These are phyloP conservation scores for Anthostomella pinea DNA, from an alignment of 2,329 filamentous ascomycete species.

Conservation along the genomic window DNA sequence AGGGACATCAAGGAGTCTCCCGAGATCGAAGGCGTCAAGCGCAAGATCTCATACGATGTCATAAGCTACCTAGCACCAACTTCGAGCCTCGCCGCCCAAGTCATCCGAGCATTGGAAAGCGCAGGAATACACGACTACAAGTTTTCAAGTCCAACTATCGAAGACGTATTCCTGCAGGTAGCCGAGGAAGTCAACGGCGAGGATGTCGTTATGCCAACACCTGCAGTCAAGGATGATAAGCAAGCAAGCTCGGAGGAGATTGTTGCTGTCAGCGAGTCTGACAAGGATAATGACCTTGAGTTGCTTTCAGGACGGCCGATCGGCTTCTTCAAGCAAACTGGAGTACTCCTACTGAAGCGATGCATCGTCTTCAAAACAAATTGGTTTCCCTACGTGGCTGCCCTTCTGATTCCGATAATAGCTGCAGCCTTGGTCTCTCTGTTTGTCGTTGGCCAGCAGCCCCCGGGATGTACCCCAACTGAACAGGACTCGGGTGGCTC, in stretches of 20 bases:
- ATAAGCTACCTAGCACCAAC: conserved; percentile 69
- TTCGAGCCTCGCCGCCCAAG: conserved; percentile 66
- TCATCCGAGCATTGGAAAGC: conserved; percentile 67
- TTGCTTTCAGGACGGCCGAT: conserved; percentile 69
- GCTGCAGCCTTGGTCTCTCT: conserved; percentile 77
- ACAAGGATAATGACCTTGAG: conserved; percentile 44
- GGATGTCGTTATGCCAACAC: conserved; percentile 14
- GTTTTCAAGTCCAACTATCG: conserved; percentile 84
- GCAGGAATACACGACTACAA: conserved; percentile 72
- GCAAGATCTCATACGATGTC: conserved; percentile 64
- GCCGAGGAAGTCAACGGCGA: conserved; percentile 73
- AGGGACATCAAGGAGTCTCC: conserved; percentile 45
- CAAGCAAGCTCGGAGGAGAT: conserved; percentile 22
- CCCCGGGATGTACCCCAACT: conserved; percentile 31
- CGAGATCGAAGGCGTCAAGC: conserved; percentile 53
- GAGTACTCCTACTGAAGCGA: conserved; percentile 75
- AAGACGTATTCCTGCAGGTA: conserved; percentile 86
- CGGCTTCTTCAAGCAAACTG: conserved; percentile 65
- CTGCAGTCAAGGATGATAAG: conserved; percentile 20
- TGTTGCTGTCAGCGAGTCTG: conserved; percentile 15
- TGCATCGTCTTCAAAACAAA: conserved; percentile 75
- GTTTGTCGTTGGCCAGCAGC: conserved; percentile 55
- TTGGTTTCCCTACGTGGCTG: conserved; percentile 71
- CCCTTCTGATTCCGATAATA: conserved; percentile 73
- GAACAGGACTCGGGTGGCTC: conserved; percentile 31